Percentiles rank a stretch among this genome's conserved stretches.
phyloP scores from a whole-genome alignment of 2,329 filamentous ascomycete genomes.

The Ophiocordyceps polyrhachis-furcata region DNA sequence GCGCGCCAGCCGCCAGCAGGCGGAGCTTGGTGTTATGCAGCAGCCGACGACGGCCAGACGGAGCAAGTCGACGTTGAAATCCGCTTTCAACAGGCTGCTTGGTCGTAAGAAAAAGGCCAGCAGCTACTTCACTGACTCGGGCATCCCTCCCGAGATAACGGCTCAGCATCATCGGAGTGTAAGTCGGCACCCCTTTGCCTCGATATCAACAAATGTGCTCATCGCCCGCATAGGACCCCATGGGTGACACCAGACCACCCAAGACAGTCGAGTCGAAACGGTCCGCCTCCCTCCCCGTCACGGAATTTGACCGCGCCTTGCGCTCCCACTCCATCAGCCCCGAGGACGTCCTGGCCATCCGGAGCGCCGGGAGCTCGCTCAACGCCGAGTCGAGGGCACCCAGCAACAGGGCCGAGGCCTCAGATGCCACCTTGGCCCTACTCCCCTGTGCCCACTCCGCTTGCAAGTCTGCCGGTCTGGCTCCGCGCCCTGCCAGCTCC shows the following conservation, averaged over 20 bases:
- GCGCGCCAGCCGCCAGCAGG: background rate
- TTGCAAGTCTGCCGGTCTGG: slow-evolving; percentile 31
- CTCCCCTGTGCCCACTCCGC: background rate
- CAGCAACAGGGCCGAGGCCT: slow-evolving; percentile 5
- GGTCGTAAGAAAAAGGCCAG: slow-evolving; percentile 29
- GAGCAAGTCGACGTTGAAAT: slow-evolving; percentile 39
- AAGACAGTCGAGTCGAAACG: slow-evolving; percentile 26
- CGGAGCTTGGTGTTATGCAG: slow-evolving; percentile 4
- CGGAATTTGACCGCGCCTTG: slow-evolving; percentile 39
- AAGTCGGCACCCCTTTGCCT: slow-evolving; percentile 10
- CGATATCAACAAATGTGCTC: background rate
- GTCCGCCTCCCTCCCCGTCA: slow-evolving; percentile 39
- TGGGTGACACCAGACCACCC: slow-evolving; percentile 21
- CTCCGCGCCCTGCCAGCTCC: slow-evolving; percentile 41
- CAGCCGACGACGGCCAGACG: slow-evolving; percentile 11
- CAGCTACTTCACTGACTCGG: background rate
- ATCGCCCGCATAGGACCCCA: slow-evolving; percentile 6
- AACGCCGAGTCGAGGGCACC: slow-evolving; percentile 23
- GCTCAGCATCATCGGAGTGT: slow-evolving; percentile 27
- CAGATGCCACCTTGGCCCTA: slow-evolving; percentile 1
- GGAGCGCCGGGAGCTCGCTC: slow-evolving; percentile 33
- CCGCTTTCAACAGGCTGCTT: slow-evolving; percentile 38
- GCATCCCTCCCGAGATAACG: background rate
- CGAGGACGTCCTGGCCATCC: slow-evolving; percentile 33
- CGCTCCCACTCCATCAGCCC: slow-evolving; percentile 42